A percentile compares a stretch with the other conserved stretches of the same genome.
phyloP scores from a whole-genome alignment of 306 rosid species.

The Luffa aegyptiaca region DNA sequence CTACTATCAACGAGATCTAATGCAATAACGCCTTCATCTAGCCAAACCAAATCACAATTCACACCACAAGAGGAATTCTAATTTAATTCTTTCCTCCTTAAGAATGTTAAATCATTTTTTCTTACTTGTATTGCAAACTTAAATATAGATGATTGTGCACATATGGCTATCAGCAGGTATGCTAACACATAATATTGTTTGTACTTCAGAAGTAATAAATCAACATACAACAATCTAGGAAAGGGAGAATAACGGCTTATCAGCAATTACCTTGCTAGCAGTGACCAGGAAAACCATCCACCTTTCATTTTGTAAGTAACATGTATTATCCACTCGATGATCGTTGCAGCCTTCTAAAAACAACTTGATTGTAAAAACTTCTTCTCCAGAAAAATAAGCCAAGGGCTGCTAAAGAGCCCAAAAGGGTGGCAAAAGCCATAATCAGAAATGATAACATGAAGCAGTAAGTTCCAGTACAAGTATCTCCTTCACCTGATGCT shows the following conservation, averaged over 20 bases:
- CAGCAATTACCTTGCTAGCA: background rate
- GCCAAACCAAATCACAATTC: background rate
- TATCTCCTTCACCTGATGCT: conserved; percentile 26
- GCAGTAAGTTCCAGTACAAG: conserved; percentile 59
- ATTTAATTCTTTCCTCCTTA: background rate
- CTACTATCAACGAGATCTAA: background rate
- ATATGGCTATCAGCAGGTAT: background rate
- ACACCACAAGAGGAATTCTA: background rate
- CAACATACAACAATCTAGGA: background rate
- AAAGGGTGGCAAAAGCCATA: conserved; percentile 47
- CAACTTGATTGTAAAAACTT: conserved; percentile 33
- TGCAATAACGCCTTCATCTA: background rate
- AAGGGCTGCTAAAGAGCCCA: conserved; percentile 49
- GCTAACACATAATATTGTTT: background rate
- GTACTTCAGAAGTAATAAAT: background rate
- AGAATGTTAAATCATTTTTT: background rate
- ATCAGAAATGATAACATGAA: conserved; percentile 65
- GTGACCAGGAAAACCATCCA: background rate
- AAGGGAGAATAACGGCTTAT: background rate
- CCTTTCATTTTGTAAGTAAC: background rate
- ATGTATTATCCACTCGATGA: background rate
- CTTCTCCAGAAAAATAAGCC: conserved; percentile 53
- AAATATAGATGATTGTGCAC: background rate
- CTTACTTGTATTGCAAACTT: background rate
- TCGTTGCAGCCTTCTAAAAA: conserved; percentile 1